Evolutionary conservation across 768 basidiomycete genomes (phyloP).

Genomic region (Austroboletus eburneus): DNA sequence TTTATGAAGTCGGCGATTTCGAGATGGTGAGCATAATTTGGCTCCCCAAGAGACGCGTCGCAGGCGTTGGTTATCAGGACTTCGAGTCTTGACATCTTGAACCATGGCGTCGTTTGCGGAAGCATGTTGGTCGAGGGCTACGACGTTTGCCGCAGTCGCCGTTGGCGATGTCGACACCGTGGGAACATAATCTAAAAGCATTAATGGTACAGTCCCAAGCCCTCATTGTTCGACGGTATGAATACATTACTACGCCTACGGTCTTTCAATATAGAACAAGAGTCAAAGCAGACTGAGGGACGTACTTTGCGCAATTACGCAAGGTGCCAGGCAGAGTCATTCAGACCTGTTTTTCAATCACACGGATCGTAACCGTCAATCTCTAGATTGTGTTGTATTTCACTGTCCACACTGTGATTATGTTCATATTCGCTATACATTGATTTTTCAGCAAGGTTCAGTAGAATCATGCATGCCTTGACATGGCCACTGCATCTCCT

Average conservation of each 20-base stretch:
- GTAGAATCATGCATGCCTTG: conserved; percentile 14
- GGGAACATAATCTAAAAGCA: neutral
- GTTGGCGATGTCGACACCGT: neutral
- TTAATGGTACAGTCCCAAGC: too few relatives aligned
- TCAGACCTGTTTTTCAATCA: neutral
- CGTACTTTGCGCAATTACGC: too few relatives aligned
- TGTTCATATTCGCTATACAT: neutral
- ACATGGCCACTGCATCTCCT: neutral
- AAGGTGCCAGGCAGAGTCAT: conserved; percentile 1
- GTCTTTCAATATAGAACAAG: conserved; percentile 11
- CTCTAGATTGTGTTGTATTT: conserved; percentile 16
- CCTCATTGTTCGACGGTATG: too few relatives aligned
- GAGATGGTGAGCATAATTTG: conserved; percentile 88
- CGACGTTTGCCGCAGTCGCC: neutral
- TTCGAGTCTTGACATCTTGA: conserved; percentile 60
- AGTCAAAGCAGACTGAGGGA: too few relatives aligned
- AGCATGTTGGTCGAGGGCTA: conserved; percentile 36
- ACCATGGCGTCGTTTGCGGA: conserved; percentile 49
- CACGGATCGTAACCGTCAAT: neutral
- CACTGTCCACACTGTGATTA: conserved; percentile 19
- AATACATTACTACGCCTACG: neutral
- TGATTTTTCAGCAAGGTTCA: conserved; percentile 19
- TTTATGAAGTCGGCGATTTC: conserved; percentile 94
- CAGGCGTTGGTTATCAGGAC: conserved; percentile 78
- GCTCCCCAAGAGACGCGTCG: conserved; percentile 80